Evolutionary conservation across 1,284 basidiomycete genomes (phyloP), one percentile per base, ranked within the genome.

Genomic region (Pulveroboletus sp.): DNA sequence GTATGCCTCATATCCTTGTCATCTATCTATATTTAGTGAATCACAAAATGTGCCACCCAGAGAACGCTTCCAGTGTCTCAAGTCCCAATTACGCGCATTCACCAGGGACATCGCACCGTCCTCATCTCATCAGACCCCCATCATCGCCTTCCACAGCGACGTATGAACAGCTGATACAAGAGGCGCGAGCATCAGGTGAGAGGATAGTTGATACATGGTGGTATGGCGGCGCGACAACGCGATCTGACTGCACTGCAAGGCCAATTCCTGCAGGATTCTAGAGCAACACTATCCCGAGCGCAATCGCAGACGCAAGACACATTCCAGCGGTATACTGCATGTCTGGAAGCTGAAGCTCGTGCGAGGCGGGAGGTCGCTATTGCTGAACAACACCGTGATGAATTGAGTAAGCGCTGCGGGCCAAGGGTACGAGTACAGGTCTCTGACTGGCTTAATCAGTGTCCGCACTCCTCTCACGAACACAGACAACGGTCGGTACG

Each of bases 281-380:
- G 78, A 32, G 61, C 62, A 9, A 68, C 74, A 12, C 63, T 79
- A 44, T 65, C 78, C 39, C 79, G 83, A 43, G 84, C 84, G 24
- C 85, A 86, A 63, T 82, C 84, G 61, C 83, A 86, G 40, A 84
- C 85, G 0, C 84, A 88, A 62, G 87, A 89, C 46, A 79, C 86
- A 3, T 87, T 87, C 65, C 76, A 82, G 62, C 74, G 80, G 56
- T 90, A 90, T 65, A 87, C 81, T 16, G 76, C 81, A 12, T 86
- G 82, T 68, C 72, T 89, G 16, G 86, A 89, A 60, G 73, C 80
- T 9, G 87, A 90, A 66, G 75, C 76, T 44, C 82, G 82, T 65
- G 84, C 86, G 33, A 76, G 82, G 60, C 81, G 83, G 58, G 82
- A 85, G 56, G 82, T 88, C 10, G 72, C 71, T 15, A 73, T 80